These are phyloP conservation scores for Asterella californica DNA, from an alignment of 225 moss, liverwort and hornwort species.

Conservation along the genomic window DNA sequence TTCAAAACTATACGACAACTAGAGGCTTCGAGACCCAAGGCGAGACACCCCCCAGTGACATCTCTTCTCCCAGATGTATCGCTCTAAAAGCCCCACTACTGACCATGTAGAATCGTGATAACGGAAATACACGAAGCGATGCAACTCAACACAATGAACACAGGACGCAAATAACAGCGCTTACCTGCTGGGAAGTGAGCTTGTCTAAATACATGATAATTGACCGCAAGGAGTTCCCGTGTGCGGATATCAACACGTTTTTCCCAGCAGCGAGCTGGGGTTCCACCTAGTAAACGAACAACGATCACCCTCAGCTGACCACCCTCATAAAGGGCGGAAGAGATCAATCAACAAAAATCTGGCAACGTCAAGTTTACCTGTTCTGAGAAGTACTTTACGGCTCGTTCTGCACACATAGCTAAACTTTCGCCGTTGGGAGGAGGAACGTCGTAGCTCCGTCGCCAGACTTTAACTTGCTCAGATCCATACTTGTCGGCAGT, in stretches of 20 bases:
- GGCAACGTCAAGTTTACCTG: slow-evolving; percentile 13
- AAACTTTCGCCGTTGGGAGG: slow-evolving; percentile 94
- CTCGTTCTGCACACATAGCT: slow-evolving; percentile 90
- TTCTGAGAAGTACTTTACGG: slow-evolving; percentile 72
- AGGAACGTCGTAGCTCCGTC: slow-evolving; percentile 84
- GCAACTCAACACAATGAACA: not conserved
- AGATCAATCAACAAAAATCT: not conserved
- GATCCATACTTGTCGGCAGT: slow-evolving; percentile 84
- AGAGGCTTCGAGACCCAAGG: not conserved
- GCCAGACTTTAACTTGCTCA: slow-evolving; percentile 79
- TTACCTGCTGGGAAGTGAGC: slow-evolving; percentile 73
- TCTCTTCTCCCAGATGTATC: not conserved
- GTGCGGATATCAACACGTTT: slow-evolving; percentile 89
- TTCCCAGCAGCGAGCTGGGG: slow-evolving; percentile 77
- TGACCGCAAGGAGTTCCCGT: slow-evolving; percentile 84
- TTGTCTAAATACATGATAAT: slow-evolving; percentile 97
- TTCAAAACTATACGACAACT: not conserved
- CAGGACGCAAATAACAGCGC: not conserved
- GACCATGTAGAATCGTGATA: not conserved
- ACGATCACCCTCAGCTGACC: not conserved
- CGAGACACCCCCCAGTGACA: not conserved
- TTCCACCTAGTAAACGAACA: slow-evolving; percentile 52
- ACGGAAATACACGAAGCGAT: not conserved
- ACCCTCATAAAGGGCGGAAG: not conserved
- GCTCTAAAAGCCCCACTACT: not conserved